A percentile compares a stretch with the other conserved stretches of the same genome.
These are phyloP conservation scores for Priceomyces medius DNA, from an alignment of 805 yeast species.

Conservation along the genomic window DNA sequence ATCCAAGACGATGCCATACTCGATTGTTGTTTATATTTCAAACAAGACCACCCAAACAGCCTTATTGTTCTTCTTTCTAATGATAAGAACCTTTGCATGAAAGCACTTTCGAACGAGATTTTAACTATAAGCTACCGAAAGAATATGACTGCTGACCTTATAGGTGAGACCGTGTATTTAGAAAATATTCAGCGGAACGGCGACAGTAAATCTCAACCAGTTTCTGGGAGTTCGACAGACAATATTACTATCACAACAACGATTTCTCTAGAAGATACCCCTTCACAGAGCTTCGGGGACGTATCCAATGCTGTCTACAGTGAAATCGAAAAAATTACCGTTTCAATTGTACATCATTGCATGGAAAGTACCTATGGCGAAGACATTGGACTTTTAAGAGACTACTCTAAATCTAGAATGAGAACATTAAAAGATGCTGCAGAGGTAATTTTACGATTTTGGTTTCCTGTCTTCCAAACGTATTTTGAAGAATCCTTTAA, in stretches of 20 bases:
- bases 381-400: conserved; percentile 49
- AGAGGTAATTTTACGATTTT: conserved; percentile 42
- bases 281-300: conserved; percentile 3
- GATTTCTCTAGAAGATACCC: not conserved
- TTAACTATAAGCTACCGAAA: conserved; percentile 58
- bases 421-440: conserved; percentile 43
- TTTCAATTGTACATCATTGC: conserved; percentile 49
- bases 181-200: conserved; percentile 27
- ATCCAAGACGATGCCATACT: conserved; percentile 77
- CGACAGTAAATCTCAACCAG: not conserved
- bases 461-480: conserved; percentile 58
- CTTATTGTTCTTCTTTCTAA: conserved; percentile 68
- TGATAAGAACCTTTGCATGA: conserved; percentile 78
- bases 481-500: conserved; percentile 32
- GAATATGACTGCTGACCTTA: conserved; percentile 44
- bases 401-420: conserved; percentile 41
- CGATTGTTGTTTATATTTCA: conserved; percentile 76
- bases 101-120: conserved; percentile 66
- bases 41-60: conserved; percentile 29
- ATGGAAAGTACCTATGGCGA: conserved; percentile 58
- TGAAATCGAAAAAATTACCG: conserved; percentile 42
- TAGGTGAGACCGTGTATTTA: conserved; percentile 38
- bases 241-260: not conserved
- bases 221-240: not conserved
- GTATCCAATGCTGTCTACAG: conserved; percentile 27